Evolutionary conservation across 2,329 filamentous ascomycete species (phyloP).

Genomic region (Hypoxylon sp.): DNA sequence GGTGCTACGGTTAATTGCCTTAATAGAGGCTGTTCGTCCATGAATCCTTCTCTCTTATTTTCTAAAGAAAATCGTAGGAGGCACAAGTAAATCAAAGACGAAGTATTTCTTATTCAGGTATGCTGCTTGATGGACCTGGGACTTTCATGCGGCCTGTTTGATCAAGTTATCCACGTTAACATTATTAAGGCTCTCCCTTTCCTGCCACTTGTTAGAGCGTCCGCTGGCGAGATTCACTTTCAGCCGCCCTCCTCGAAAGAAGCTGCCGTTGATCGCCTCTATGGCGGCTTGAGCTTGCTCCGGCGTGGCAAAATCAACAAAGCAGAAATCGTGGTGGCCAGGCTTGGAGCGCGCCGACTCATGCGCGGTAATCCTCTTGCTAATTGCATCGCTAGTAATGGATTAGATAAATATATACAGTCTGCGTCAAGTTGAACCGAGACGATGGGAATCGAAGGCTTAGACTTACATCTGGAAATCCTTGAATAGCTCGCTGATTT

Average conservation of each 20-base stretch:
- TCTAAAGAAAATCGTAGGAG: not conserved
- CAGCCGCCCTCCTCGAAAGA: slow-evolving; percentile 46
- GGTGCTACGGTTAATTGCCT: not conserved
- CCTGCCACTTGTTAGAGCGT: slow-evolving; percentile 47
- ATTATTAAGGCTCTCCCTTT: slow-evolving; percentile 43
- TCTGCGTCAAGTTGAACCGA: not conserved
- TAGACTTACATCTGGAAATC: slow-evolving; percentile 61
- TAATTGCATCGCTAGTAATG: slow-evolving; percentile 56
- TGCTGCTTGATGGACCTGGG: not conserved
- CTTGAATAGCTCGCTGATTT: slow-evolving; percentile 64
- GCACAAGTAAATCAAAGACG: not conserved
- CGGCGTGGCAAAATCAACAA: slow-evolving; percentile 72
- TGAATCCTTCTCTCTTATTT: not conserved
- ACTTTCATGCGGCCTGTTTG: slow-evolving; percentile 3
- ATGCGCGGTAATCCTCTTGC: slow-evolving; percentile 71
- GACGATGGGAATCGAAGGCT: not conserved
- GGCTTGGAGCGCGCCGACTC: slow-evolving; percentile 66
- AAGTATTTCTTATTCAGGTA: not conserved
- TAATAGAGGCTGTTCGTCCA: not conserved
- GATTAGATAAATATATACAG: slow-evolving; percentile 19
- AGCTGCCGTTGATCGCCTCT: slow-evolving; percentile 58
- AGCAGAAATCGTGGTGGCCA: slow-evolving; percentile 74
- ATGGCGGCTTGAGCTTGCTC: slow-evolving; percentile 70
- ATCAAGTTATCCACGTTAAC: slow-evolving; percentile 11
- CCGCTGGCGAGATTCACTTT: slow-evolving; percentile 50